These are phyloP conservation scores for Plectosphaerella cucumerina DNA, from an alignment of 2,329 filamentous ascomycete species.

Conservation along the genomic window DNA sequence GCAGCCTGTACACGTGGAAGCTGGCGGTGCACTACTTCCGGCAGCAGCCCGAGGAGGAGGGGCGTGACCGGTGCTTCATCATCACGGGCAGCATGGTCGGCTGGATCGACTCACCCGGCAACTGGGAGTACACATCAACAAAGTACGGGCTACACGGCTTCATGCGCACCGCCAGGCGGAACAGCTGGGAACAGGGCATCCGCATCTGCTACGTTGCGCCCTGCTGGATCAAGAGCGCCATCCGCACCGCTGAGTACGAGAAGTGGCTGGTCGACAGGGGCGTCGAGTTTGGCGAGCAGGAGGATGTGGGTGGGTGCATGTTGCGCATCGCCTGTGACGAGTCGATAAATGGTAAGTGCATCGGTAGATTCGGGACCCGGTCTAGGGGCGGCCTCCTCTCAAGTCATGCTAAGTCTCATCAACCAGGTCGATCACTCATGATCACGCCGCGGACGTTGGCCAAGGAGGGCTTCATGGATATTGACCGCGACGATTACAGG, in stretches of 20 bases:
- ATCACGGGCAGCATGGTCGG: conserved; percentile 43
- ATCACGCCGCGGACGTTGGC: conserved; percentile 30
- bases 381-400: not conserved
- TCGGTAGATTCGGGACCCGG: no score
- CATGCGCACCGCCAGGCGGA: conserved; percentile 33
- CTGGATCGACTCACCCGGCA: conserved; percentile 40
- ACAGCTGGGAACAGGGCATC: conserved; percentile 34
- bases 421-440: conserved; percentile 31
- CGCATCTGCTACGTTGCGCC: conserved; percentile 42
- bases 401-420: not conserved
- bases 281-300: conserved; percentile 32
- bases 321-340: conserved; percentile 26
- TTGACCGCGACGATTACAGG: conserved; percentile 30
- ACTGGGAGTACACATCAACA: conserved; percentile 35
- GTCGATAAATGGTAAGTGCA: conserved; percentile 21
- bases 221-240: conserved; percentile 33
- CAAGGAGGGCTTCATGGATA: conserved; percentile 34
- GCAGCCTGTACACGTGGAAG: conserved; percentile 40
- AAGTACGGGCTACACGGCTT: conserved; percentile 40
- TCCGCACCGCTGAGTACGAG: conserved; percentile 33
- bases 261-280: conserved; percentile 32
- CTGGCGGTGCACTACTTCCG: conserved; percentile 42
- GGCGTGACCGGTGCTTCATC: conserved; percentile 42
- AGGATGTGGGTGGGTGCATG: conserved; percentile 27
- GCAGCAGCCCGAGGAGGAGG: conserved; percentile 28